Conservation (phyloP, 2,329 filamentous ascomycete genomes). For the Xylaria sp. region DNA sequence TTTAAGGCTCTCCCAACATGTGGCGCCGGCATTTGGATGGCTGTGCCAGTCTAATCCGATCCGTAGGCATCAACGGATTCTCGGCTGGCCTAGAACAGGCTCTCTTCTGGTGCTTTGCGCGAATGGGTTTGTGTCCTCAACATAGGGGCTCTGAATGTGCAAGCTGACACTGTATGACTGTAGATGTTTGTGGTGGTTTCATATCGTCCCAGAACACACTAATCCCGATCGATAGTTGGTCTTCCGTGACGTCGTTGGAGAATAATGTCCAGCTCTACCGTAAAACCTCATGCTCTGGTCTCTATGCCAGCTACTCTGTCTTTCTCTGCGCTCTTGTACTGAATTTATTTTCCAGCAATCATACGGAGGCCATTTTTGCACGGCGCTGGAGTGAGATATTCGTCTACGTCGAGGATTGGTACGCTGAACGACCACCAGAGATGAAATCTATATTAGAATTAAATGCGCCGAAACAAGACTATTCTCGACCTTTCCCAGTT, state of each 20-base stretch:
- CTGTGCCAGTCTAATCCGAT: constrained; percentile 8
- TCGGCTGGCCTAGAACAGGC: not conserved
- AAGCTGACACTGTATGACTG: not conserved
- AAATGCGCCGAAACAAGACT: not conserved
- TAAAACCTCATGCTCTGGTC: not conserved
- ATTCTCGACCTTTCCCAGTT: not conserved
- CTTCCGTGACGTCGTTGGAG: not conserved
- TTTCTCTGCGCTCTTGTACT: not conserved
- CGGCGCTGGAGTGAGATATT: constrained; percentile 1
- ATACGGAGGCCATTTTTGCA: not conserved
- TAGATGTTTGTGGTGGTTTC: not conserved
- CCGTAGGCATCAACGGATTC: constrained; percentile 11
- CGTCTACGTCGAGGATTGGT: not conserved
- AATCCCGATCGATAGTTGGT: constrained; percentile 2
- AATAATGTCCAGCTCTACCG: not conserved
- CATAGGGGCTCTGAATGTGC: not conserved
- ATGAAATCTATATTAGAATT: constrained; percentile 1
- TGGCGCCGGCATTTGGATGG: constrained; percentile 18
- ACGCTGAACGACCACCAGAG: not conserved
- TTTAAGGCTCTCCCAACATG: constrained; percentile 14
- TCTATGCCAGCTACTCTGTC: not conserved
- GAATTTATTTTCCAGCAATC: not conserved
- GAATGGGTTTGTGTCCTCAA: not conserved
- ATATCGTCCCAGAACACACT: constrained; percentile 4
- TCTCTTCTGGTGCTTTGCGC: constrained; percentile 6